phyloP scores from a whole-genome alignment of 176 grass and related monocot species.

The Bothriochloa decipiens region DNA sequence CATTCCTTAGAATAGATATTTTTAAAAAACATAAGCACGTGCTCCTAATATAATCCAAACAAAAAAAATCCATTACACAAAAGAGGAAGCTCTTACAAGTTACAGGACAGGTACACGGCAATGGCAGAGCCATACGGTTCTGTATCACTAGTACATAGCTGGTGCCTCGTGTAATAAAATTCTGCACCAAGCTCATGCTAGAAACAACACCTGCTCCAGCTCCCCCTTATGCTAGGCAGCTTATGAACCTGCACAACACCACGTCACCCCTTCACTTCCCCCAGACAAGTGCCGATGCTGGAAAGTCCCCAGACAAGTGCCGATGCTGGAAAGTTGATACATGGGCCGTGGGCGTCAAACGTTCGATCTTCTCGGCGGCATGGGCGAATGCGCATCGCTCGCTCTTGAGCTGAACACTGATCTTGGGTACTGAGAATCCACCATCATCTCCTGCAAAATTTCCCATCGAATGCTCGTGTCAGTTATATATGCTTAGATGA shows the following conservation, averaged over 20 bases:
- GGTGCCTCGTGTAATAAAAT: conserved; percentile 24
- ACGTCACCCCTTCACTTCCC: background rate
- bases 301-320: background rate
- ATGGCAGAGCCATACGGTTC: conserved; percentile 17
- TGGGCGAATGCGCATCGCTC: conserved; percentile 38
- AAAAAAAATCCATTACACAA: background rate
- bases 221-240: conserved; percentile 37
- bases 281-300: background rate
- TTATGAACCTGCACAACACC: conserved; percentile 23
- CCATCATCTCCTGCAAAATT: conserved; percentile 39
- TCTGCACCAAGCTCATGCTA: conserved; percentile 14
- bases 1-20: too few species aligned
- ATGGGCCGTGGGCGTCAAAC: background rate
- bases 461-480: background rate
- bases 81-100: conserved; percentile 5
- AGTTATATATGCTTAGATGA: too few species aligned
- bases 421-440: conserved; percentile 48
- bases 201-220: conserved; percentile 11
- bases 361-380: conserved; percentile 44
- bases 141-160: conserved; percentile 3
- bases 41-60: background rate
- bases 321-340: background rate
- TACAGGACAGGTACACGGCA: conserved; percentile 29
- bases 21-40: background rate
- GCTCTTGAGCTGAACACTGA: conserved; percentile 54